Evolutionary conservation across 2,329 filamentous ascomycete species (phyloP), one percentile per base, ranked within the genome.

Genomic region (Penicillium sp.): DNA sequence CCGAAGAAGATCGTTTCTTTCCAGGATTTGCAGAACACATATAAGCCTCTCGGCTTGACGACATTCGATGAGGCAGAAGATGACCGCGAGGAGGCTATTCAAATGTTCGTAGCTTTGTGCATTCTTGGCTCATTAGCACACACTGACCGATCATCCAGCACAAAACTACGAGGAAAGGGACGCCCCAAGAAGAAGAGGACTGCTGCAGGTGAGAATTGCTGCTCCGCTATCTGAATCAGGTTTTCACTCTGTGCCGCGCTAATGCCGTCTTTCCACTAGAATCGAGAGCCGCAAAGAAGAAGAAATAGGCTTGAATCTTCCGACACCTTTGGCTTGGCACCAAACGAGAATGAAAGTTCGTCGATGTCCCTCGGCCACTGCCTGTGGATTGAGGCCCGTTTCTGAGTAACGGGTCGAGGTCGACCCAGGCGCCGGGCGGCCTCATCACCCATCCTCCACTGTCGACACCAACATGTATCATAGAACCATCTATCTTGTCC

Each of bases 161-260:
- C 85, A 60, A 90, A 88, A 69, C 71, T 79, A 28, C 84, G 90
- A 74, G 90, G 90, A 57, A 96, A 97, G 77, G 85, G 85, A 47
- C 81, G 85, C 39, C 90, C 91, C 6, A 86, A 94, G 80, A 96
- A 95, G 81, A 94, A 93, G 78, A 84, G 77, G 65, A 83, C 77
- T 24, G 66, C 66, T 28, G 70, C 66, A 56, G 70, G 71, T 73
- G 64, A 57, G 39, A 36, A 32, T 33, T 11, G 8, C 18, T 35
- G 13, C 29, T n/a, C 9, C 29, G 7, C 3, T 9, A 18, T n/a
- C 13, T 11, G 33, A 4, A n/a, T 7, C 6, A 13, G 11, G 18
- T 18, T 18, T 13, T 38, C 48, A 53, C 48, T 52, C 13, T 26
- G 34, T 18, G n/a, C 4, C 38, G 36, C 28, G 25, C 34, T 34